Percentiles rank a stretch among this genome's conserved stretches.
Conservation (phyloP, 495 filamentous ascomycete species). For the Neurospora sp. region DNA sequence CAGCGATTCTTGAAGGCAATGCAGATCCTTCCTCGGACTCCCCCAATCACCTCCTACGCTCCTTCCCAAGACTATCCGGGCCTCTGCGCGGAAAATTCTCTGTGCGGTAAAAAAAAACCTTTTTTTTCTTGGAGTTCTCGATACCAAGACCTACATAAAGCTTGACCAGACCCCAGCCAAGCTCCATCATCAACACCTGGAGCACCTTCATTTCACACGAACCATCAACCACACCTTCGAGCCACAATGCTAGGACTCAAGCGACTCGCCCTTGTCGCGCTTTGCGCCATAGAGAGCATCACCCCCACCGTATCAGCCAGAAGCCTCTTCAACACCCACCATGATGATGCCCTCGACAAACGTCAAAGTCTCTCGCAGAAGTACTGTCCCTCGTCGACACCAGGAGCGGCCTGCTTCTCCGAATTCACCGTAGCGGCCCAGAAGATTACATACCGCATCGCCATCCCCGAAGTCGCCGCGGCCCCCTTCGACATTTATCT, state of each 20-base stretch:
- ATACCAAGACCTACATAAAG: background rate
- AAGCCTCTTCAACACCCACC: background rate
- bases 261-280: constrained; percentile 9
- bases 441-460: constrained; percentile 33
- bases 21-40: background rate
- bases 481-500: constrained; percentile 39
- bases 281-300: constrained; percentile 6
- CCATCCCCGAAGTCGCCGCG: constrained; percentile 33
- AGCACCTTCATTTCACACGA: background rate
- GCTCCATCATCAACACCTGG: background rate
- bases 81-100: background rate
- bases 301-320: background rate
- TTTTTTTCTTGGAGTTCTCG: background rate
- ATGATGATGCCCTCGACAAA: constrained; percentile 3
- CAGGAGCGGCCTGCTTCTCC: constrained; percentile 4
- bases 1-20: background rate
- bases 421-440: constrained; percentile 24
- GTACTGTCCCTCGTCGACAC: constrained; percentile 18
- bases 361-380: constrained; percentile 16
- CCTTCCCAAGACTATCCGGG: background rate
- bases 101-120: background rate
- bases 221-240: background rate
- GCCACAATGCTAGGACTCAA: constrained; percentile 9
- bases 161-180: background rate
- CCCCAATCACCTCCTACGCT: background rate